A percentile compares a stretch with the other conserved stretches of the same genome.
phyloP scores from a whole-genome alignment of 495 filamentous ascomycete species.

The Neurospora sublineolata region DNA sequence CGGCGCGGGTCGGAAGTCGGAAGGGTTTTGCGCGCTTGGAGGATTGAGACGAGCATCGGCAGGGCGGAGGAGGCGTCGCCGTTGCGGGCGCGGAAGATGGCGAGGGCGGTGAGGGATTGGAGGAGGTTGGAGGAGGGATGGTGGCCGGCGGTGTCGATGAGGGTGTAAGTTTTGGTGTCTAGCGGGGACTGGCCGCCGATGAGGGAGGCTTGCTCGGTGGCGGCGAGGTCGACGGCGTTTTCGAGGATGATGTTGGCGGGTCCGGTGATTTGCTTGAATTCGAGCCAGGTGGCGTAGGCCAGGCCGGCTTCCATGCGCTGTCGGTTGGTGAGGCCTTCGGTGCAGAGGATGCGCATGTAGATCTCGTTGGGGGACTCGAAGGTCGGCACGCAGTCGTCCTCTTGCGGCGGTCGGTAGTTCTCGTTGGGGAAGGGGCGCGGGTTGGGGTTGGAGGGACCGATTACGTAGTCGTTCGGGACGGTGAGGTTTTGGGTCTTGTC shows the following conservation, averaged over 20 bases:
- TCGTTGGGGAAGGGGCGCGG: conserved; percentile 59
- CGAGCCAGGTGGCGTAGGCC: conserved; percentile 71
- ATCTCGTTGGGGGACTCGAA: conserved; percentile 53
- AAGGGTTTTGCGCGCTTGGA: conserved; percentile 53
- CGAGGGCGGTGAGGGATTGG: conserved; percentile 61
- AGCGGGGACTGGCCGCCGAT: conserved; percentile 32
- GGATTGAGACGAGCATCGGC: conserved; percentile 74
- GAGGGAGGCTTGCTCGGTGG: conserved; percentile 15
- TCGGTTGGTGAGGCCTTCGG: conserved; percentile 57
- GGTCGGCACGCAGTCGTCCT: conserved; percentile 58
- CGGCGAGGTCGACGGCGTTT: conserved; percentile 18
- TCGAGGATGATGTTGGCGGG: conserved; percentile 20
- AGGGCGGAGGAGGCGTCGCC: conserved; percentile 54
- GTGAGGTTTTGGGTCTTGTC: conserved; percentile 51
- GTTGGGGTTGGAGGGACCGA: conserved; percentile 72
- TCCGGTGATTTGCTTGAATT: conserved; percentile 51
- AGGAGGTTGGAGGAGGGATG: conserved; percentile 60
- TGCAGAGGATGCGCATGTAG: conserved; percentile 70
- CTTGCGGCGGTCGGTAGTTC: conserved; percentile 44
- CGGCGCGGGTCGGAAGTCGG: conserved; percentile 10
- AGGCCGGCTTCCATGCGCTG: conserved; percentile 71
- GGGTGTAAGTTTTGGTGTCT: conserved; percentile 47
- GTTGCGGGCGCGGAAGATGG: conserved; percentile 59
- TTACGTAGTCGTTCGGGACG: conserved; percentile 57
- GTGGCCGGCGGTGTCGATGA: conserved; percentile 33